phyloP scores from a whole-genome alignment of 106 monocot genomes.

The Acorus calamus region DNA sequence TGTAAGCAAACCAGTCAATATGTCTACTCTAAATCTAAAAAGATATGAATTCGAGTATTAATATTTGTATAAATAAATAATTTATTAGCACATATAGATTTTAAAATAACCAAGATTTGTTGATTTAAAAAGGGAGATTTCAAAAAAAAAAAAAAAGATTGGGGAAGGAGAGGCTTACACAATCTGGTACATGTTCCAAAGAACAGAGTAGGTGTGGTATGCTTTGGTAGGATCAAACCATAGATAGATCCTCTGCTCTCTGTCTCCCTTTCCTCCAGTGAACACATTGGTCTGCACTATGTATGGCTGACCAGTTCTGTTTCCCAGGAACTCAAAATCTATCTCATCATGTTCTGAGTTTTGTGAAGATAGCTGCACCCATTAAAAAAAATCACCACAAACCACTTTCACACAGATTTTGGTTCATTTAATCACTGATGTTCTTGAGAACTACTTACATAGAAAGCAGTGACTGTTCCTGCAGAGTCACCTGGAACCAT shows the following conservation, averaged over 20 bases:
- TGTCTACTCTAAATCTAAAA: too few species aligned
- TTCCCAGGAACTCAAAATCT: constrained; percentile 44
- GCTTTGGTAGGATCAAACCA: constrained; percentile 38
- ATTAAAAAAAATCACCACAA: not conserved
- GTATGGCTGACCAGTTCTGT: constrained; percentile 34
- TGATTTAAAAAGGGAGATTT: too few species aligned
- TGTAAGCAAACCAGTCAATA: too few species aligned
- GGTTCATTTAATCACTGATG: too few species aligned
- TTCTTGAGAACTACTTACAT: constrained; percentile 13
- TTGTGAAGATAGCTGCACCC: constrained; percentile 26
- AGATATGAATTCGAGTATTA: too few species aligned
- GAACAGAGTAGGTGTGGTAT: constrained; percentile 33
- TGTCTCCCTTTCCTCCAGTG: constrained; percentile 35
- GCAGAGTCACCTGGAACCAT: constrained; percentile 38
- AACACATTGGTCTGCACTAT: constrained; percentile 43
- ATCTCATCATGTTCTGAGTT: constrained; percentile 48
- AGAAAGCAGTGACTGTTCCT: constrained; percentile 41
- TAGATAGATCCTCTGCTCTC: constrained; percentile 4
- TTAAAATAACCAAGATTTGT: too few species aligned
- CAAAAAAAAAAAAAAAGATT: too few species aligned
- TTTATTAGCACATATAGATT: too few species aligned
- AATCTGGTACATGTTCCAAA: constrained; percentile 35
- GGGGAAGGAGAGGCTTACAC: constrained; percentile 14
- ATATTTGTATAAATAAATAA: too few species aligned
- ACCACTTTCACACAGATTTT: too few species aligned